Percentiles rank a stretch among this genome's conserved stretches.
Evolutionary conservation across 2,329 filamentous ascomycete species (phyloP).

Genomic region (Nemania diffusa): DNA sequence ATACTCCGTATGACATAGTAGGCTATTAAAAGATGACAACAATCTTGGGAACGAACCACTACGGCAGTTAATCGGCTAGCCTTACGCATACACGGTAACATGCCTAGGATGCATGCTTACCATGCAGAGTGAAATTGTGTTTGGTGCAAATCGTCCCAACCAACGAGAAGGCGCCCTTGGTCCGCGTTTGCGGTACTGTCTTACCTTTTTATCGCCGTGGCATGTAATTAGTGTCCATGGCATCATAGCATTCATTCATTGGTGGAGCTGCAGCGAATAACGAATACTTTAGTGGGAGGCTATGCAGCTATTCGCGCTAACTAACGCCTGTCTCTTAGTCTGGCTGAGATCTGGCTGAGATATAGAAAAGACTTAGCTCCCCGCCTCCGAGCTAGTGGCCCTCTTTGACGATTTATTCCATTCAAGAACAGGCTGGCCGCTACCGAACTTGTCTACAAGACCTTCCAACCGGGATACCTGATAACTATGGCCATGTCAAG

Average conservation of each 20-base stretch:
- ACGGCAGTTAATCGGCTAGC: slow-evolving; percentile 18
- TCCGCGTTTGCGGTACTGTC: slow-evolving; percentile 15
- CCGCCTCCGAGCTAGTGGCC: neutral
- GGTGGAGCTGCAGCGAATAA: slow-evolving; percentile 17
- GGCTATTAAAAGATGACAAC: neutral
- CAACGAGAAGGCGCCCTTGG: slow-evolving; percentile 19
- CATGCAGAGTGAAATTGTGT: neutral
- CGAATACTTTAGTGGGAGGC: slow-evolving; percentile 24
- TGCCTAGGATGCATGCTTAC: slow-evolving; percentile 15
- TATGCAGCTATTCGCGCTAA: slow-evolving; percentile 23
- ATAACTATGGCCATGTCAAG: slow-evolving; percentile 8
- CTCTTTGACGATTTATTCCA: slow-evolving; percentile 7
- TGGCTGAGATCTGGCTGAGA: neutral
- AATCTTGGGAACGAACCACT: neutral
- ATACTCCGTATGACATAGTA: neutral
- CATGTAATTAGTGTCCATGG: neutral
- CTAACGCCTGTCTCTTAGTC: neutral
- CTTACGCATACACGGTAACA: no score
- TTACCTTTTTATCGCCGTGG: slow-evolving; percentile 3
- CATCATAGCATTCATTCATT: slow-evolving; percentile 11
- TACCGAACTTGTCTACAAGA: neutral
- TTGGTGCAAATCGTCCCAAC: slow-evolving; percentile 6
- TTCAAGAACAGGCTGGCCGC: neutral
- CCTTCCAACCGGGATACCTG: neutral
- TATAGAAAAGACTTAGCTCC: slow-evolving; percentile 10